phyloP scores from a whole-genome alignment of 805 yeast genomes.

The Kregervanrija delftensis region DNA sequence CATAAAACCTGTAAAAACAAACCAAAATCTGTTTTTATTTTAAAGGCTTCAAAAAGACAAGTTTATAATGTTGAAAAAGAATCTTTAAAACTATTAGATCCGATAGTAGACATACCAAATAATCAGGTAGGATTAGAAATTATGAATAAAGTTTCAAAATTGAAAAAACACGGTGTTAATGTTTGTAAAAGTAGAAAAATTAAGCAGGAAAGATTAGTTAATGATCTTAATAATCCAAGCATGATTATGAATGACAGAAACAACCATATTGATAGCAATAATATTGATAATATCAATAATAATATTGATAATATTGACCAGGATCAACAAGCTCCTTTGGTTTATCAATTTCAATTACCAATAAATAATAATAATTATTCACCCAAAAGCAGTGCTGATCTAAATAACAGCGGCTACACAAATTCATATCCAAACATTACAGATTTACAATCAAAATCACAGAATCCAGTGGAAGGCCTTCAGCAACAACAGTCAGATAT shows the following conservation, averaged over 20 bases:
- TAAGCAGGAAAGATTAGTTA: not conserved
- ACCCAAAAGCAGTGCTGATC: not conserved
- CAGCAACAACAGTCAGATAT: not conserved
- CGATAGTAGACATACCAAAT: conserved; percentile 28
- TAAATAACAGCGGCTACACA: not conserved
- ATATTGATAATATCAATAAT: not conserved
- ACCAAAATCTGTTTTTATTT: conserved; percentile 23
- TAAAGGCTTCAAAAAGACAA: conserved; percentile 29
- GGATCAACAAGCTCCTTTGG: not conserved
- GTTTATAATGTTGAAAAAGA: conserved; percentile 30
- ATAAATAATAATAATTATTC: not conserved
- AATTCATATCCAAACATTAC: not conserved
- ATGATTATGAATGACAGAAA: not conserved
- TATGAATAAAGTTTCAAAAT: conserved; percentile 18
- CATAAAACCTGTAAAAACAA: not conserved
- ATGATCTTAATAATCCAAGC: not conserved
- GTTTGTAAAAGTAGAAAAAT: conserved; percentile 10
- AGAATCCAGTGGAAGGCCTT: not conserved
- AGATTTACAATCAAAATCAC: not conserved
- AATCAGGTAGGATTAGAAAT: conserved; percentile 26
- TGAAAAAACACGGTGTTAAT: conserved; percentile 13
- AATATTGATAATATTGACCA: not conserved
- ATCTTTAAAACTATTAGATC: conserved; percentile 27
- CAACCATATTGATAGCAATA: not conserved
- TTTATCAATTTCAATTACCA: conserved; percentile 2